These are phyloP conservation scores for Gossypium bickii DNA, from an alignment of 345 rosid species.

Conservation along the genomic window DNA sequence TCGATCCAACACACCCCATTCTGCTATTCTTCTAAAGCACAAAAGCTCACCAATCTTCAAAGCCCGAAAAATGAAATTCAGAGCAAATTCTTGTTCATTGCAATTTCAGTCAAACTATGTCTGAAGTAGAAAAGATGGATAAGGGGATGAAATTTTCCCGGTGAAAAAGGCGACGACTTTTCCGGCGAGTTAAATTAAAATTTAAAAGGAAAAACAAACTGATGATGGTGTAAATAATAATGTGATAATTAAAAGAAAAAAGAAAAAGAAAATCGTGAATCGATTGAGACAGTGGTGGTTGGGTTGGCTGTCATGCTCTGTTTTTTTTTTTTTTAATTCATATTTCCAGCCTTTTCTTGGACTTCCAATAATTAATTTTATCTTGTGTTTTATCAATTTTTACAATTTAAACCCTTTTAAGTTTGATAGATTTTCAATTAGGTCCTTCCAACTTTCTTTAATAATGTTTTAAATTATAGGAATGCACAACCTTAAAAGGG, in stretches of 20 bases:
- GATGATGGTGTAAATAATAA: background rate
- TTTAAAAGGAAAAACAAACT: background rate
- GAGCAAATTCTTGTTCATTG: background rate
- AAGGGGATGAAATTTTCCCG: background rate
- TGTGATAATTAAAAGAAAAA: background rate
- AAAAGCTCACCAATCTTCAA: background rate
- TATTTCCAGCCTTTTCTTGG: background rate
- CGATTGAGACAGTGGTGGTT: background rate
- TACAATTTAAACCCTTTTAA: background rate
- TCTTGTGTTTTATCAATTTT: background rate
- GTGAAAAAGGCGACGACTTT: background rate
- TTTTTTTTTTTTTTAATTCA: background rate
- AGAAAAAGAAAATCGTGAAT: background rate
- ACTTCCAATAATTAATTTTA: background rate
- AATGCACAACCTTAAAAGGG: background rate
- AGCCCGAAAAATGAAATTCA: background rate
- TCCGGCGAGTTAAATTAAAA: background rate
- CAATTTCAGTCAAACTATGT: background rate
- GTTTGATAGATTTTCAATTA: background rate
- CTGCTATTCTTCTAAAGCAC: background rate
- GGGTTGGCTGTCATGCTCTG: conserved; percentile 13
- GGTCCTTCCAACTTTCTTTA: background rate
- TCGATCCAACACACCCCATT: conserved; percentile 19
- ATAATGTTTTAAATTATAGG: background rate
- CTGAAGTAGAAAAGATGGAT: background rate